Percentiles rank a stretch among this genome's conserved stretches.
Conservation (phyloP, 192 early-diverging fungal species). For the Funneliformis mosseae region DNA sequence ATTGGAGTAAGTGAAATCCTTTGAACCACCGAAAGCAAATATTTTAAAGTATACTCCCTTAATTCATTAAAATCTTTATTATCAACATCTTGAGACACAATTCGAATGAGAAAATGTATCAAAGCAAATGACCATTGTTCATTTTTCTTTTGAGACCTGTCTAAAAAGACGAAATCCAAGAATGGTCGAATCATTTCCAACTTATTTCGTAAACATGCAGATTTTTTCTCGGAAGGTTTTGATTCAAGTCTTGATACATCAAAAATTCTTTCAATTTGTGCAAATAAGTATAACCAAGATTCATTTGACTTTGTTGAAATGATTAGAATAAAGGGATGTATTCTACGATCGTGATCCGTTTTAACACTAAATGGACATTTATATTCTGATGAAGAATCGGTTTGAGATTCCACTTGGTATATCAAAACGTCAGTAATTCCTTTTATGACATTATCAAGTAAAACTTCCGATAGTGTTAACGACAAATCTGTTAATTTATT, state of each 20-base stretch:
- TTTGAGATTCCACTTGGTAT: slow-evolving; percentile 9
- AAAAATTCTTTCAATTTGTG: slow-evolving; percentile 23
- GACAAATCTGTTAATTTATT: not conserved
- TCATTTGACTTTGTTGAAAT: not conserved
- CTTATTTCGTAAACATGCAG: not conserved
- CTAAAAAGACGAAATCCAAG: slow-evolving; percentile 7
- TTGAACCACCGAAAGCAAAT: slow-evolving; percentile 13
- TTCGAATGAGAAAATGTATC: not conserved
- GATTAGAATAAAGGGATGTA: not conserved
- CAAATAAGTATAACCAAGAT: not conserved
- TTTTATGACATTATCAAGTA: slow-evolving; percentile 3
- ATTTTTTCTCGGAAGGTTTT: not conserved
- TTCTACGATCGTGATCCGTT: not conserved
- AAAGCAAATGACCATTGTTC: not conserved
- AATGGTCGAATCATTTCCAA: slow-evolving; percentile 13
- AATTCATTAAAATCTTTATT: not conserved
- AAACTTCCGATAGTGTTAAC: not conserved
- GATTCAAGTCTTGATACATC: not conserved
- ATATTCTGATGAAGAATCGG: not conserved
- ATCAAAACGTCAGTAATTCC: not conserved
- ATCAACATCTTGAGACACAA: not conserved
- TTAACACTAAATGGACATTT: not conserved
- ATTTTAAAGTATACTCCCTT: slow-evolving; percentile 4
- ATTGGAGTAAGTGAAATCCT: not conserved
- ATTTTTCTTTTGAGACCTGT: not conserved